Base-by-base conservation (phyloP, 1,284 basidiomycete genomes). In the Ustilago lituana region DNA sequence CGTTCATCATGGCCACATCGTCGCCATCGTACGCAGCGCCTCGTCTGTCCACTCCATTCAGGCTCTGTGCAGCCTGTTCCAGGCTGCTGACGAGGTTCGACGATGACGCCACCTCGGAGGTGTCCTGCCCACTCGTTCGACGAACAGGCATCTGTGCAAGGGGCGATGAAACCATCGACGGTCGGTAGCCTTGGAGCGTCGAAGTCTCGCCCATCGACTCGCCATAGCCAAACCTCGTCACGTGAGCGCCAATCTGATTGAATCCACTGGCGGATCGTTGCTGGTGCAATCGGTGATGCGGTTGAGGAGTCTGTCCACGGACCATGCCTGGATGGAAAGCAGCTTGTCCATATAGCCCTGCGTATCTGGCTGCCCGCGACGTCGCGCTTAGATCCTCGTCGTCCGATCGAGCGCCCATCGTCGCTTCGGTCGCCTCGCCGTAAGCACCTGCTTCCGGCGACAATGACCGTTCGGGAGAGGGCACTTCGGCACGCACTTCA, bases 291-390 rank as follows among this genome's bases (percentile, higher is more conserved):
- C 67, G 66, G 29, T 69, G 67, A 36, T 64, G 61, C 12, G 66
- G 56, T 33, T 64, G 61, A n/a, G 67, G 67, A 33, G 61, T 61
- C 23, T 60, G 58, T 5, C 57, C 61, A 19, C 67, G 60, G n/a
- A 53, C 24, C 24, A 52, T 41, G 8, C 54, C 55, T 3, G 51
- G 48, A 14, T 49, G 48, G 29, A 55, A 62, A 0, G 52, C 37
- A 10, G 47, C 50, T 26, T 60, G 59, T 1, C 57, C 61, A 23
- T 65, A 70, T 15, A 92, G 94, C 4, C 90, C 92, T 6, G 89
- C 90, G 1, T 85, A 94, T 44, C 84, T 96, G 11, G 88, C 92
- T 2, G 91, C 90, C 26, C 90, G 32, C n/a, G 62, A 49, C n/a
- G 61, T 47, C 1, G 67, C 41, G 4, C 61, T 46, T 10, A 51